Percentiles rank a stretch among this genome's conserved stretches.
Evolutionary conservation across 257 asterid species (phyloP).

Genomic region (Petrea volubilis): DNA sequence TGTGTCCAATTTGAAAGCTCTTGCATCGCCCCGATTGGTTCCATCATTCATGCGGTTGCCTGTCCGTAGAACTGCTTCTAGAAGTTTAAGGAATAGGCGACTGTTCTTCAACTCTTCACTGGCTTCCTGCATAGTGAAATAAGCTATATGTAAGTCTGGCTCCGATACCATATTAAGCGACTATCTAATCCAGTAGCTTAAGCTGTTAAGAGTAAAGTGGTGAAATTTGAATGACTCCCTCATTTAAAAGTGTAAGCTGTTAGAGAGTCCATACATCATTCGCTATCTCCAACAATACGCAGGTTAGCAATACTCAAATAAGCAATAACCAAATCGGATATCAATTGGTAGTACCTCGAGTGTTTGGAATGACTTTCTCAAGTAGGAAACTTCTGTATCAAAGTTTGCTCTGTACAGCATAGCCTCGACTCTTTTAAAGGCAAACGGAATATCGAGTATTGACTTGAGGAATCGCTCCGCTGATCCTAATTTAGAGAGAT

Average conservation of each 20-base stretch:
- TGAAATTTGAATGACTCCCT: too few species aligned
- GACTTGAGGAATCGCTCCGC: conserved; percentile 93
- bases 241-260: too few species aligned
- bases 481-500: conserved; percentile 70
- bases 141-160: conserved; percentile 1
- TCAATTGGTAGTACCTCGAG: conserved; percentile 63
- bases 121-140: conserved; percentile 63
- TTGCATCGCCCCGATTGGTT: conserved; percentile 89
- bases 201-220: too few species aligned
- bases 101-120: conserved; percentile 92
- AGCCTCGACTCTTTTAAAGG: conserved; percentile 90
- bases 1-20: conserved; percentile 90
- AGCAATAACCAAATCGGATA: not conserved
- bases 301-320: too few species aligned
- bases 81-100: conserved; percentile 85
- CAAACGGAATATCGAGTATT: conserved; percentile 83
- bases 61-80: conserved; percentile 88
- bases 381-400: conserved; percentile 76
- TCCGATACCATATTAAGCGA: too few species aligned
- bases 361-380: conserved; percentile 75
- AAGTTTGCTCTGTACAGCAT: conserved; percentile 96
- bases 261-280: too few species aligned
- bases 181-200: too few species aligned
- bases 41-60: conserved; percentile 97
- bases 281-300: too few species aligned